Percentiles rank a stretch among this genome's conserved stretches.
Conservation (phyloP, 495 filamentous ascomycete species). For the Aspergillus baeticus region DNA sequence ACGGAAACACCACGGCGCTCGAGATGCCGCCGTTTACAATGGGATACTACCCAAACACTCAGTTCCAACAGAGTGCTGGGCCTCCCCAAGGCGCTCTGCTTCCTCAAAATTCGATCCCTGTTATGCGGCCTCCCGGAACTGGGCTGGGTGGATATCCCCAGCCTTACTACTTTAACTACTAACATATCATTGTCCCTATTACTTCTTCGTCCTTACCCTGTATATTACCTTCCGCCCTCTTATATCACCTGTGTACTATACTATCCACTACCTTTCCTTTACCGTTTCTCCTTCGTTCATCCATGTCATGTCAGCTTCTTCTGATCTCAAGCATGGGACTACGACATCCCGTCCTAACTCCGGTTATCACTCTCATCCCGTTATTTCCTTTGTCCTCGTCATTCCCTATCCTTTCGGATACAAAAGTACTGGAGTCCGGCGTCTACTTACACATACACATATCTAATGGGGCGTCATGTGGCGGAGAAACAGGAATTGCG, state of each 20-base stretch:
- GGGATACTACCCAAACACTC: conserved; percentile 20
- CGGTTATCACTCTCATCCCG: neutral
- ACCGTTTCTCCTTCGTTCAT: neutral
- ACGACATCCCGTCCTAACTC: too few relatives aligned
- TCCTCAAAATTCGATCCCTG: conserved; percentile 9
- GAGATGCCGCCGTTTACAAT: conserved; percentile 22
- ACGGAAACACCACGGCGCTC: conserved; percentile 16
- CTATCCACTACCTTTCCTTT: neutral
- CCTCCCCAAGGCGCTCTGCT: conserved; percentile 3
- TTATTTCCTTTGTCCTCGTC: neutral
- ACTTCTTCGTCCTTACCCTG: neutral
- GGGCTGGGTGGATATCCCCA: conserved; percentile 24
- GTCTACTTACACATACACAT: conserved; percentile 1
- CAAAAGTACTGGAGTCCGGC: neutral
- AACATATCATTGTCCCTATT: neutral
- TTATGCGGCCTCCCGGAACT: conserved; percentile 11
- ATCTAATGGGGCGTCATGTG: neutral
- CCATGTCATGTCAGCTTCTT: too few relatives aligned
- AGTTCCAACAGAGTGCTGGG: neutral
- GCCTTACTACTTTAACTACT: conserved; percentile 35
- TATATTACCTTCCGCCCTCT: too few relatives aligned
- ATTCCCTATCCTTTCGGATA: neutral
- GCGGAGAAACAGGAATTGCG: too few relatives aligned
- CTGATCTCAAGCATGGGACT: too few relatives aligned
- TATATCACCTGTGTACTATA: neutral